Evolutionary conservation across 257 asterid genomes (phyloP), one percentile per base, ranked within the genome.

Genomic region (Misopates orontium): DNA sequence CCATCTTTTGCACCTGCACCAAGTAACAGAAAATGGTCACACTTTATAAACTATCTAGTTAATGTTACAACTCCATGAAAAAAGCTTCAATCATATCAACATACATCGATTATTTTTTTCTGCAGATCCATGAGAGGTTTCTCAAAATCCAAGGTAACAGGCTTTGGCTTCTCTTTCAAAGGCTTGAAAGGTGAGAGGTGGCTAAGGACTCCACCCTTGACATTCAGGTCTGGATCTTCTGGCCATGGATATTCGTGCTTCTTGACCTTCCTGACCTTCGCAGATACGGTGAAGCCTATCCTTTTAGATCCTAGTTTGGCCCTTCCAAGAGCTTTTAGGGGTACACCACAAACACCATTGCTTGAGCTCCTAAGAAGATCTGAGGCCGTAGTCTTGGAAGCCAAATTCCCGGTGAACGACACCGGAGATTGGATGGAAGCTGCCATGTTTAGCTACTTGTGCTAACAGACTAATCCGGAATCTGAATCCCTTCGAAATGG

Each of bases 111-210:
- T 13, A 94, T 88, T 64, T 85, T 86, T 73, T 83, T 86, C 87
- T 84, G 95, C 76, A 94, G 78, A 68, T 80, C 88, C 73, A 88
- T 59, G 69, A 94, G 90, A 52, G 96, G 97, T 64, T 84, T 90
- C 88, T 94, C 99, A 49, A 90, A 94, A 53, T 85, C 95, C 87
- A 90, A 84, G 28, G 86, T 88, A 44, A 94, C 95, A 12, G 97
- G 96, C 84, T 94, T 94, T 20, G 83, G 96, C 76, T 83, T 94
- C 83, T 88, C 97, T 80, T 78, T 90, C 83, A 90, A 83, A 67
- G 99, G 96, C 80, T 90, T 90, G 87, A 94, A 94, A 73, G 73
- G 73, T 22, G 97, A 94, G 67, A 94, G 85, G 73, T 82, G 95
- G 54, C 89, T 82, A 40, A 94, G 95, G 70, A 88, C 79, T 71